Evolutionary conservation across 2,329 filamentous ascomycete species (phyloP).

Genomic region (Rhinocladiella mackenziei): DNA sequence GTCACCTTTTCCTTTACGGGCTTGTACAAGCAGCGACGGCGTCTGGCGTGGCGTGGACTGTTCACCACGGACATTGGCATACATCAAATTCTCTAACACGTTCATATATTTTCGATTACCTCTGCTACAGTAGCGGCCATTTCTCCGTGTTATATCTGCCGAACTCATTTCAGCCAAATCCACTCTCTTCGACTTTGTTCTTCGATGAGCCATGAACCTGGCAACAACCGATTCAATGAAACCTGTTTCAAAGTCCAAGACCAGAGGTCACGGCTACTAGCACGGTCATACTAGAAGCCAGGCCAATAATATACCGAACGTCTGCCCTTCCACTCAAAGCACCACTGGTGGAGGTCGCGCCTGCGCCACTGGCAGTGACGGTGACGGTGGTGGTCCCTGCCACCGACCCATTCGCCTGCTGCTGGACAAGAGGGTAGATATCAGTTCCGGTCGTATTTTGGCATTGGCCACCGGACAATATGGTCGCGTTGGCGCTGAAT

Average conservation of each 20-base stretch:
- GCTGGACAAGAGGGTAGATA: constrained; percentile 29
- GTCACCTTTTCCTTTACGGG: too few species aligned
- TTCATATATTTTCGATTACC: too few species aligned
- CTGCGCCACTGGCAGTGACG: constrained; percentile 10
- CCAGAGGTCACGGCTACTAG: neutral
- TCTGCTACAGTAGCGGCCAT: too few species aligned
- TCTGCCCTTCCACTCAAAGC: neutral
- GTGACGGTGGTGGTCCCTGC: constrained; percentile 13
- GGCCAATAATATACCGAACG: neutral
- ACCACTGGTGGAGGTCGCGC: constrained; percentile 4
- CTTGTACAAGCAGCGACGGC: too few species aligned
- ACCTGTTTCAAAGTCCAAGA: neutral
- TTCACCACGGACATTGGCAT: too few species aligned
- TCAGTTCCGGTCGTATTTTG: constrained; percentile 40
- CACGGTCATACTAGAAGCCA: neutral
- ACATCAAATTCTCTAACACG: too few species aligned
- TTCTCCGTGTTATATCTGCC: too few species aligned
- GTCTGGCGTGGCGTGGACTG: too few species aligned
- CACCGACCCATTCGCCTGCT: constrained; percentile 10
- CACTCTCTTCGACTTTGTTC: too few species aligned
- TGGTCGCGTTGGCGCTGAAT: constrained; percentile 38
- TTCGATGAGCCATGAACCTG: too few species aligned
- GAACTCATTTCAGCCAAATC: too few species aligned
- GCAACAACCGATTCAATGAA: too few species aligned
- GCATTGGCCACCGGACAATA: constrained; percentile 38